phyloP scores from a whole-genome alignment of 73 alveolate species.

The Tetrahymena borealis region DNA sequence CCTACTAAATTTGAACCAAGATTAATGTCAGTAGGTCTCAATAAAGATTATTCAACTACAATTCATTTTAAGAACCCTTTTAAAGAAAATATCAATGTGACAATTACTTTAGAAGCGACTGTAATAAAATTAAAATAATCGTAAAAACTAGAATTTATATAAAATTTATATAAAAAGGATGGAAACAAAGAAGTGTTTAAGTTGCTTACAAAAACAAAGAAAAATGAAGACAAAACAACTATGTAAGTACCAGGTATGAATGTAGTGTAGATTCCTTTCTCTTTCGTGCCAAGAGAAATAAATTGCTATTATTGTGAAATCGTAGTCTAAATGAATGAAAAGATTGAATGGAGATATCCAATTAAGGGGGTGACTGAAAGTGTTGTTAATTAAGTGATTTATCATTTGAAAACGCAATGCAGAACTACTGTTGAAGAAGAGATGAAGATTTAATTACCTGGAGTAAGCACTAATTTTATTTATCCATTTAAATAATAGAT shows the following conservation, averaged over 20 bases:
- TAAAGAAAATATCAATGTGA: slow-evolving; percentile 78
- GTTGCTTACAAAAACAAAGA: slow-evolving; percentile 67
- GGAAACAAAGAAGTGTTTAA: slow-evolving; percentile 69
- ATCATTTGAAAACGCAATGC: slow-evolving; percentile 81
- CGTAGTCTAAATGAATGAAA: slow-evolving; percentile 85
- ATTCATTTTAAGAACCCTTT: slow-evolving; percentile 94
- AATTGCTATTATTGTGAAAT: slow-evolving; percentile 84
- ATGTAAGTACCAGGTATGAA: slow-evolving; percentile 71
- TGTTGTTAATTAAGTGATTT: slow-evolving; percentile 82
- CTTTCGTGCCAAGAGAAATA: slow-evolving; percentile 88
- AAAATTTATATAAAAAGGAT: slow-evolving; percentile 49
- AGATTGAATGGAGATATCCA: slow-evolving; percentile 92
- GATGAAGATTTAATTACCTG: slow-evolving; percentile 63
- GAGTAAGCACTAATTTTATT: slow-evolving; percentile 37
- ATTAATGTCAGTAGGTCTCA: slow-evolving; percentile 82
- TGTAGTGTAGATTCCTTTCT: slow-evolving; percentile 82
- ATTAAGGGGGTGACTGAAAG: slow-evolving; percentile 93
- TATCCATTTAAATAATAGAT: neutral
- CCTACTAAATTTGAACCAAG: slow-evolving; percentile 95
- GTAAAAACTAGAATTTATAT: neutral
- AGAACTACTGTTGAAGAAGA: slow-evolving; percentile 73
- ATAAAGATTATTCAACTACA: slow-evolving; percentile 88
- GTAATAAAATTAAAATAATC: neutral
- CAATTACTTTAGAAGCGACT: slow-evolving; percentile 41
- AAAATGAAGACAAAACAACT: slow-evolving; percentile 59